Percentiles rank a stretch among this genome's conserved stretches.
phyloP scores from a whole-genome alignment of 1,139 yeast species.

The Protomyces arabidopsidicola region DNA sequence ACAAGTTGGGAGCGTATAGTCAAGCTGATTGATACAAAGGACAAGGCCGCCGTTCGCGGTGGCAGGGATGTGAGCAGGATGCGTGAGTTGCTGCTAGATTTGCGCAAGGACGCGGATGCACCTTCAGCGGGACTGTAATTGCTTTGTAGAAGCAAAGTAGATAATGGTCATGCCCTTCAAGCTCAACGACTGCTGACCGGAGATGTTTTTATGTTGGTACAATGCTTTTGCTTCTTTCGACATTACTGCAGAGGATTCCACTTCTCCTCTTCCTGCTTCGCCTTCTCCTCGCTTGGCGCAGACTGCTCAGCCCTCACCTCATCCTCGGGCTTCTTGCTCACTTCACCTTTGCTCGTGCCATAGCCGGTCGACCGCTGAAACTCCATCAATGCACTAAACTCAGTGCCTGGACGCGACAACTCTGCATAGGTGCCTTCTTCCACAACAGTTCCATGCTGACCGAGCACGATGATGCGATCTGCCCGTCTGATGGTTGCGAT shows the following conservation, averaged over 20 bases:
- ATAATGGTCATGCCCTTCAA: too few species aligned
- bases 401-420: constrained; percentile 58
- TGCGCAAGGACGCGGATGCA: constrained; percentile 63
- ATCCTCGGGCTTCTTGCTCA: constrained; percentile 16
- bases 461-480: constrained; percentile 74
- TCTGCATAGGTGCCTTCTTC: constrained; percentile 74
- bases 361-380: constrained; percentile 6
- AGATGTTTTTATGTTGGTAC: neutral
- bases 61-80: constrained; percentile 66
- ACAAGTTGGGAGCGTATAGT: constrained; percentile 86
- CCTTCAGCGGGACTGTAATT: constrained; percentile 64
- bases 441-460: constrained; percentile 69
- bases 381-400: constrained; percentile 59
- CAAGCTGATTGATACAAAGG: constrained; percentile 49
- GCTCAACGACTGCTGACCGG: too few species aligned
- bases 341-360: constrained; percentile 7
- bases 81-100: constrained; percentile 58
- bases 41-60: constrained; percentile 45
- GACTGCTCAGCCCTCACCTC: neutral
- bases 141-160: too few species aligned
- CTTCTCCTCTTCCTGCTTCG: constrained; percentile 10
- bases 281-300: neutral
- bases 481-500: constrained; percentile 82
- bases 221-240: neutral
- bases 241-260: neutral